Conservation (phyloP, 305 asterid genomes). For the Fraxinus baroniana region DNA sequence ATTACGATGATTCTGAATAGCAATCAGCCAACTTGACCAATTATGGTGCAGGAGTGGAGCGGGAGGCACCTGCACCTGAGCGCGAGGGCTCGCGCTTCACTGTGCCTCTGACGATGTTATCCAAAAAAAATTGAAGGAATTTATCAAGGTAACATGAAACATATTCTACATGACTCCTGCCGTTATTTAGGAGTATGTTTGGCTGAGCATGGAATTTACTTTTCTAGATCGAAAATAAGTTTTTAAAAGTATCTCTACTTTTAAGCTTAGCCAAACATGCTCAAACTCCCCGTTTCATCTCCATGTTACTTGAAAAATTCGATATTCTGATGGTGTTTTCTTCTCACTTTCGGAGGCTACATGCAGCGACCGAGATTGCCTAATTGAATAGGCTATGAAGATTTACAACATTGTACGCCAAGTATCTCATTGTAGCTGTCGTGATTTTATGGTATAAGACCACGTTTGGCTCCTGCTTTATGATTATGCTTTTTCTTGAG, state of each 20-base stretch:
- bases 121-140: not conserved
- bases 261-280: not conserved
- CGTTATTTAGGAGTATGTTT: not conserved
- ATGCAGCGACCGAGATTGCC: not conserved
- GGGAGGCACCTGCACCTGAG: slow-evolving; percentile 23
- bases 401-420: not conserved
- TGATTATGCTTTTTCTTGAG: not conserved
- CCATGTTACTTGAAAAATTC: not conserved
- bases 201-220: not conserved
- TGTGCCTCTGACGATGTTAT: not conserved
- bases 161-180: not conserved
- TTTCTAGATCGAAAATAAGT: not conserved
- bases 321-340: not conserved
- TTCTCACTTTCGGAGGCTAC: not conserved
- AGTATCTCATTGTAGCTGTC: not conserved
- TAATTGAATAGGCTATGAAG: not conserved
- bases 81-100: slow-evolving; percentile 14
- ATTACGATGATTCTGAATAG: slow-evolving; percentile 21
- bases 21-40: slow-evolving; percentile 16
- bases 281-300: not conserved
- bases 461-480: not conserved
- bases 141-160: not conserved
- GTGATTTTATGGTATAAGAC: not conserved
- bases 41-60: slow-evolving; percentile 17
- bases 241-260: not conserved